Evolutionary conservation across 169 alveolate genomes (phyloP).

Genomic region (Eimeria acervulina): DNA sequence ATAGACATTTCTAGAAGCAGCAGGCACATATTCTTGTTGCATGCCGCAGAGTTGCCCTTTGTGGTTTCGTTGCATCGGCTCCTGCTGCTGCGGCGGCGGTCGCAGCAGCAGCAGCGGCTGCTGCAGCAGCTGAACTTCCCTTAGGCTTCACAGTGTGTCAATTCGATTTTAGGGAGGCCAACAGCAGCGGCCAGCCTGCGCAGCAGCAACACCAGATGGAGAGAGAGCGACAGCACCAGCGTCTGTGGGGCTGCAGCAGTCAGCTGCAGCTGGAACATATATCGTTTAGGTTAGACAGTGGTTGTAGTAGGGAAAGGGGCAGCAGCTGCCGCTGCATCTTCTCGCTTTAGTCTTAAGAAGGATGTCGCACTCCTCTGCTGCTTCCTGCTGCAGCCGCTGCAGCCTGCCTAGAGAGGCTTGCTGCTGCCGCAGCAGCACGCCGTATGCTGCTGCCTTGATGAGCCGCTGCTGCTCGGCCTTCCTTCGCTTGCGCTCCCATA

Average conservation of each 20-base stretch:
- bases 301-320: background rate
- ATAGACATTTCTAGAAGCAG: background rate
- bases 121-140: constrained; percentile 28
- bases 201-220: background rate
- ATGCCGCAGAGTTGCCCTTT: background rate
- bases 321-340: background rate
- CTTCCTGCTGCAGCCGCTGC: constrained; percentile 60
- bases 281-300: background rate
- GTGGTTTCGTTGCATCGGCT: background rate
- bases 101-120: background rate
- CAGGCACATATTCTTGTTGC: background rate
- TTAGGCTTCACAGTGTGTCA: constrained; percentile 50
- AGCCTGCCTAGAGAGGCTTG: constrained; percentile 29
- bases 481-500: constrained; percentile 21
- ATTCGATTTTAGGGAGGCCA: background rate
- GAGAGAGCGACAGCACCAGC: constrained; percentile 1
- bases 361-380: constrained; percentile 25
- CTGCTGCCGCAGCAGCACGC: constrained; percentile 75
- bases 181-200: constrained; percentile 68
- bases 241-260: background rate
- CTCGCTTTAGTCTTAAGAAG: background rate
- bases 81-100: constrained; percentile 19
- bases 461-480: constrained; percentile 60
- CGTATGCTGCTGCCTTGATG: constrained; percentile 61
- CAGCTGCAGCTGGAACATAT: background rate